These are phyloP conservation scores for Beauveria australis DNA, from an alignment of 2,329 filamentous ascomycete species.

Conservation along the genomic window DNA sequence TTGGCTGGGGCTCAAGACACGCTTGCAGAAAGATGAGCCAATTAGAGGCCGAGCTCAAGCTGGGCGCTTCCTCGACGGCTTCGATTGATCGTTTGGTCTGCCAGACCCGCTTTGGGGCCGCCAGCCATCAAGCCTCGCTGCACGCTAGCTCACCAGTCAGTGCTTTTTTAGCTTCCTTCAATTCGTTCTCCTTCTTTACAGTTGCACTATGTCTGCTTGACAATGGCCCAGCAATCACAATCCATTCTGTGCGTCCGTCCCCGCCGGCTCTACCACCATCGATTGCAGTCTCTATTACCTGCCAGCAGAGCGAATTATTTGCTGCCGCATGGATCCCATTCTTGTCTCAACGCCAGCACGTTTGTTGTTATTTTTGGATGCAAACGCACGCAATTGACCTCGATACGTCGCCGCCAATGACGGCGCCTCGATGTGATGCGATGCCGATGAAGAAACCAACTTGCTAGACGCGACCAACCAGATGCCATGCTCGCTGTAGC, in stretches of 20 bases:
- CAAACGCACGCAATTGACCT: slow-evolving; percentile 2
- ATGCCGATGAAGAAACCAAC: not conserved
- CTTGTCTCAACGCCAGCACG: not conserved
- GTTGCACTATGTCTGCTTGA: not conserved
- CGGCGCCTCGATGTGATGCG: not conserved
- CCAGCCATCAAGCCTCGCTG: slow-evolving; percentile 6
- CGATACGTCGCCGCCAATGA: not conserved
- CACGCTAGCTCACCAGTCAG: not conserved
- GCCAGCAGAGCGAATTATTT: not conserved
- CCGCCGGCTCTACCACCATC: not conserved
- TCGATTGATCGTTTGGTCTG: slow-evolving; percentile 9
- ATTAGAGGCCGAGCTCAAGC: not conserved
- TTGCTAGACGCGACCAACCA: not conserved
- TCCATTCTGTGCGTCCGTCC: not conserved
- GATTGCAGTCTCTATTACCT: not conserved
- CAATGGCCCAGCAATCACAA: not conserved
- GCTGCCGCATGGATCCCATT: not conserved
- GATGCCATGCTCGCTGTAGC: not conserved
- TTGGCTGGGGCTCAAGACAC: slow-evolving; percentile 3
- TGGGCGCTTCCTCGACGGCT: slow-evolving; percentile 15
- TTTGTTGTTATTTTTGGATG: slow-evolving; percentile 1
- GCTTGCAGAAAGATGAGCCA: not conserved
- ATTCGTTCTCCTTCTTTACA: not conserved
- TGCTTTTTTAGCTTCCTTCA: not conserved
- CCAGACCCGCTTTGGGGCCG: slow-evolving; percentile 1